These are phyloP conservation scores for Backusella parvicylindrica DNA, from an alignment of 192 early-diverging fungal genomes.

Conservation along the genomic window DNA sequence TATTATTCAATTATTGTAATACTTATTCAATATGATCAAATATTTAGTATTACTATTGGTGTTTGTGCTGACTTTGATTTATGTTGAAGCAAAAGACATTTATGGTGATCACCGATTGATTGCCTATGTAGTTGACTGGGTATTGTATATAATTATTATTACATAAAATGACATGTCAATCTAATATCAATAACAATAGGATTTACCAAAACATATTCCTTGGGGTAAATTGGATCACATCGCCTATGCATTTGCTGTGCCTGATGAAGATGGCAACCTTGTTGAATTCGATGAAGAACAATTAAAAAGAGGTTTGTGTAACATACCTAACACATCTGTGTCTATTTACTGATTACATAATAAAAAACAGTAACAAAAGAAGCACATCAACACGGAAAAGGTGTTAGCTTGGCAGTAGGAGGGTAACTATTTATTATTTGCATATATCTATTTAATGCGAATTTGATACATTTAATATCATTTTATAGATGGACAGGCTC, in stretches of 20 bases:
- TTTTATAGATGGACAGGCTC: slow-evolving; percentile 34
- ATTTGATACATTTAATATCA: not conserved
- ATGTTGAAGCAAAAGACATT: not conserved
- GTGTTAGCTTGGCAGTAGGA: slow-evolving; percentile 29
- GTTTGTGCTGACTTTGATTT: not conserved
- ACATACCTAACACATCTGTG: not conserved
- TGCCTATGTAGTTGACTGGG: slow-evolving; percentile 24
- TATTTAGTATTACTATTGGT: not conserved
- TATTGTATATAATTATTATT: not conserved
- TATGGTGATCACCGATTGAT: slow-evolving; percentile 8
- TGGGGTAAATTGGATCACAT: slow-evolving; percentile 52
- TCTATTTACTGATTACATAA: not conserved
- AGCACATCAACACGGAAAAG: slow-evolving; percentile 23
- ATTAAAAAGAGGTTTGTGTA: not conserved
- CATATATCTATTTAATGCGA: not conserved
- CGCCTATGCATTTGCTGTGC: slow-evolving; percentile 55
- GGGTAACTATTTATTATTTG: slow-evolving; percentile 18
- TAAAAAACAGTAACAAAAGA: slow-evolving; percentile 16
- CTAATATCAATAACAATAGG: slow-evolving; percentile 1
- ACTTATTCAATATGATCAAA: not conserved
- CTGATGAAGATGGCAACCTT: slow-evolving; percentile 25
- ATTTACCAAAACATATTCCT: slow-evolving; percentile 27
- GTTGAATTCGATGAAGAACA: slow-evolving; percentile 14
- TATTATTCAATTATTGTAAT: not conserved
- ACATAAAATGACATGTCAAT: not conserved